Percentiles rank a stretch among this genome's conserved stretches.
Evolutionary conservation across 106 monocot species (phyloP).

Genomic region (Dioscorea dumetorum): DNA sequence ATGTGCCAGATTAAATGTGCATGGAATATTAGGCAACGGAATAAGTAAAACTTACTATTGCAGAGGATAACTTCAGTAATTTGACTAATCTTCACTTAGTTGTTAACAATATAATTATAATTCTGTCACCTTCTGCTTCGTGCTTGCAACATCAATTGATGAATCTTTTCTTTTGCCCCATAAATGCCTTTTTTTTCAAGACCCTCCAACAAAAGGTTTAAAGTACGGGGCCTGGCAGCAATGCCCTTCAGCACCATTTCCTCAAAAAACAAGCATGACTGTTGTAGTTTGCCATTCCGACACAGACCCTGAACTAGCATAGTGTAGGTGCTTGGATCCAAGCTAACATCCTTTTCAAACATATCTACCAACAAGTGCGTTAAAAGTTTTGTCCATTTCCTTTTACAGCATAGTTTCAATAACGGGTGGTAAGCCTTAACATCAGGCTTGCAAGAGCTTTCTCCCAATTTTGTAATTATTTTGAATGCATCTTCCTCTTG

Average conservation of each 20-base stretch:
- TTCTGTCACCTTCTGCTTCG: conserved; percentile 1
- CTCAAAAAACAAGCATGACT: conserved; percentile 69
- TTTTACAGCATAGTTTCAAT: conserved; percentile 62
- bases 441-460: conserved; percentile 56
- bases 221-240: conserved; percentile 38
- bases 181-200: conserved; percentile 54
- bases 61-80: no score
- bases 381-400: conserved; percentile 49
- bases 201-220: conserved; percentile 29
- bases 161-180: conserved; percentile 34
- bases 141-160: conserved; percentile 39
- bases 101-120: no score
- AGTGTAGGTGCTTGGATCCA: conserved; percentile 71
- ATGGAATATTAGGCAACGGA: no score
- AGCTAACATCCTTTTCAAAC: conserved; percentile 61
- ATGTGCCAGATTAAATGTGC: no score
- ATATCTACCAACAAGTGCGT: conserved; percentile 62
- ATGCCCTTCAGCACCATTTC: conserved; percentile 78
- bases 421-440: conserved; percentile 58
- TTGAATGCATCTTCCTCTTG: conserved; percentile 53
- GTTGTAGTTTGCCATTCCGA: conserved; percentile 35
- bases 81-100: no score
- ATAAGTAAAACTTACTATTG: no score
- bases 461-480: conserved; percentile 51
- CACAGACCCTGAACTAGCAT: conserved; percentile 66